Conservation (phyloP, 768 basidiomycete genomes). For the Mycena metata region DNA sequence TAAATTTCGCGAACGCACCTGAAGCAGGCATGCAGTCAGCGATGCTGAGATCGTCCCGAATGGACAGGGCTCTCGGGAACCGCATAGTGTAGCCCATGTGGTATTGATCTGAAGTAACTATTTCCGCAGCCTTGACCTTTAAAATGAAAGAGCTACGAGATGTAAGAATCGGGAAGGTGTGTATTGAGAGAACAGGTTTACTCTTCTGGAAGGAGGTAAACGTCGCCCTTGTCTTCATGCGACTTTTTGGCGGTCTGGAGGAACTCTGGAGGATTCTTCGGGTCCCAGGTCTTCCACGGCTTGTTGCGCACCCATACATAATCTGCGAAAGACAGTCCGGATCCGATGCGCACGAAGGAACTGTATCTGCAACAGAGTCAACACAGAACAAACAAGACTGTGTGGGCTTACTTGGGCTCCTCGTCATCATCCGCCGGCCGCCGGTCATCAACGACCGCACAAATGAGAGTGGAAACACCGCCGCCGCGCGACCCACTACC, state of each 20-base stretch:
- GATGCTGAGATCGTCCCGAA: conserved; percentile 82
- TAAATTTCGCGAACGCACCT: conserved; percentile 53
- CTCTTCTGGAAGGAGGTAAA: conserved; percentile 93
- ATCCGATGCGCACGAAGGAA: conserved; percentile 90
- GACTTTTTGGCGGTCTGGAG: conserved; percentile 69
- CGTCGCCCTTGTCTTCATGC: conserved; percentile 88
- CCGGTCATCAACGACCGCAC: conserved; percentile 88
- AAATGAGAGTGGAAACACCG: conserved; percentile 90
- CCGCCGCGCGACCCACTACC: conserved; percentile 90
- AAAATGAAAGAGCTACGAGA: conserved; percentile 87
- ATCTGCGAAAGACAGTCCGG: conserved; percentile 88
- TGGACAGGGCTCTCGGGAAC: conserved; percentile 87
- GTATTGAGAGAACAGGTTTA: conserved; percentile 50
- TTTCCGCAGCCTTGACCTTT: conserved; percentile 94
- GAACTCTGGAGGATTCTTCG: conserved; percentile 80
- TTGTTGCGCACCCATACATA: conserved; percentile 87
- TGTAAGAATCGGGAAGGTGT: conserved; percentile 1
- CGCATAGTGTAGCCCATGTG: conserved; percentile 92
- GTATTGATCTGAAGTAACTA: conserved; percentile 87
- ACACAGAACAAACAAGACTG: conserved; percentile 7
- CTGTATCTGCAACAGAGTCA: conserved; percentile 70
- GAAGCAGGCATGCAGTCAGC: conserved; percentile 82
- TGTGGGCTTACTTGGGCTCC: conserved; percentile 68
- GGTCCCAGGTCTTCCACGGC: conserved; percentile 87
- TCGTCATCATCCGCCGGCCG: conserved; percentile 64